These are phyloP conservation scores for grape (Vitis vinifera) DNA, from an alignment of 164 flowering plant species.

Conservation along the genomic window ASM3070453v1 NC_081822.1:14469001-14469500, in stretches of 20 bases:
- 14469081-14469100: constrained; percentile 86
- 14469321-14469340: constrained; percentile 27
- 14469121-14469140: constrained; percentile 83
- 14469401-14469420: constrained; percentile 59
- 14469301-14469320: constrained; percentile 67
- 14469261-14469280: constrained; percentile 73
- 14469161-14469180: constrained; percentile 97
- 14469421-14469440: constrained; percentile 88
- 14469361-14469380: constrained; percentile 37
- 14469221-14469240: constrained; percentile 85
- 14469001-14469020: constrained; percentile 82
- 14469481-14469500: constrained; percentile 88
- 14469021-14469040: constrained; percentile 85
- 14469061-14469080: constrained; percentile 89
- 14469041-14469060: constrained; percentile 80
- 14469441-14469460: constrained; percentile 64
- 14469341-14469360: constrained; percentile 22
- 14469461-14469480: constrained; percentile 85
- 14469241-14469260: constrained; percentile 88
- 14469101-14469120: constrained; percentile 85
- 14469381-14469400: constrained; percentile 47
- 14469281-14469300: constrained; percentile 69
- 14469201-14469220: constrained; percentile 72
- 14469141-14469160: constrained; percentile 80
- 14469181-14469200: constrained; percentile 71